Evolutionary conservation across 495 filamentous ascomycete species (phyloP).

Genomic region (Bryoglossum gracile): DNA sequence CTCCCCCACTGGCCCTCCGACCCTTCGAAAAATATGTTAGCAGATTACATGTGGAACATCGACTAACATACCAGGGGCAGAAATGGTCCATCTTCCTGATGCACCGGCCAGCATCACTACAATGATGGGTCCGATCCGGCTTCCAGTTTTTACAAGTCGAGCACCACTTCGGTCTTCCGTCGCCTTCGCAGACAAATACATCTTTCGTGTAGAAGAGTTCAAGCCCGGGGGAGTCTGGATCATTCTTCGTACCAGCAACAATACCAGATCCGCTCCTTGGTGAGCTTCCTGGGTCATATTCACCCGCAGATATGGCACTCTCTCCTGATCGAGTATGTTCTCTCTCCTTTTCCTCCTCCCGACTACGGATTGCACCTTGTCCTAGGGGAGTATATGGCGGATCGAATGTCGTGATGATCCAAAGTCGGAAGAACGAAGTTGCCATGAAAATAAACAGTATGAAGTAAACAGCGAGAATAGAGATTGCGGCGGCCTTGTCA

Average conservation of each 20-base stretch:
- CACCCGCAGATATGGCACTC: constrained; percentile 18
- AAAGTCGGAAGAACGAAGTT: constrained; percentile 60
- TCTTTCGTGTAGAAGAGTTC: constrained; percentile 68
- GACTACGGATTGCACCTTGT: constrained; percentile 30
- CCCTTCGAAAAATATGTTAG: constrained; percentile 39
- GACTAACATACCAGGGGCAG: constrained; percentile 63
- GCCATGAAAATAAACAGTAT: constrained; percentile 58
- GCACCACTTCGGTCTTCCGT: constrained; percentile 79
- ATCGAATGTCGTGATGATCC: constrained; percentile 54
- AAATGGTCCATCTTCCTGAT: constrained; percentile 89
- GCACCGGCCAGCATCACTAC: constrained; percentile 71
- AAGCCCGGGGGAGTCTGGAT: constrained; percentile 41
- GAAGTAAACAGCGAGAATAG: constrained; percentile 64
- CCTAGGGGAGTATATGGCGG: constrained; percentile 65
- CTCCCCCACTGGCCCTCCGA: constrained; percentile 82
- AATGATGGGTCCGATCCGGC: constrained; percentile 78
- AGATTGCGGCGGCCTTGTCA: constrained; percentile 47
- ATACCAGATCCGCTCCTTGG: constrained; percentile 7
- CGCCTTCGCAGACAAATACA: constrained; percentile 70
- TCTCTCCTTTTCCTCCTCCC: constrained; percentile 9
- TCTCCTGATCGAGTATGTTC: constrained; percentile 9
- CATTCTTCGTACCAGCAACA: constrained; percentile 20
- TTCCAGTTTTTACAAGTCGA: constrained; percentile 74
- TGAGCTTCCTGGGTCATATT: constrained; percentile 14
- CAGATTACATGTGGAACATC: background rate